These are phyloP conservation scores for Ensete ventricosum DNA, from an alignment of 176 grass and related monocot genomes.

Conservation along the genomic window DNA sequence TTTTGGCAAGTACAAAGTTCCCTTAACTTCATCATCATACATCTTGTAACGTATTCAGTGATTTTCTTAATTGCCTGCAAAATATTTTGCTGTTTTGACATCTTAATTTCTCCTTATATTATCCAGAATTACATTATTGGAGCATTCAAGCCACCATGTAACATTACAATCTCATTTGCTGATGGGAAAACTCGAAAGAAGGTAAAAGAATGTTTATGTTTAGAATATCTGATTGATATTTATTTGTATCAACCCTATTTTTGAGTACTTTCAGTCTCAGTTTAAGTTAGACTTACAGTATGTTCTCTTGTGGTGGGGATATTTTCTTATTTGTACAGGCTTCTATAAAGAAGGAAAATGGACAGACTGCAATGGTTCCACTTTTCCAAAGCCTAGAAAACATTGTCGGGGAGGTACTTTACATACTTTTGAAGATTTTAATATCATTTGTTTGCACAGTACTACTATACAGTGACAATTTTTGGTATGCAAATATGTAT, in stretches of 20 bases:
- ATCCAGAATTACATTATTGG: constrained; percentile 70
- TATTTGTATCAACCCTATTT: background rate
- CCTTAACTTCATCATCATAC: background rate
- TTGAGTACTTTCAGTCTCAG: background rate
- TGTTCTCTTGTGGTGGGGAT: background rate
- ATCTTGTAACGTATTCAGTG: background rate
- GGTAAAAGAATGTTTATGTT: constrained; percentile 15
- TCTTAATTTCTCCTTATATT: background rate
- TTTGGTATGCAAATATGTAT: background rate
- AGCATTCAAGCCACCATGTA: constrained; percentile 79
- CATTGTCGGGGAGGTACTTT: constrained; percentile 57
- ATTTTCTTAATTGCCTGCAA: background rate
- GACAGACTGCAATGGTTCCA: constrained; percentile 54
- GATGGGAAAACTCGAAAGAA: constrained; percentile 60
- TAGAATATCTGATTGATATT: background rate
- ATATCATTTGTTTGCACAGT: background rate
- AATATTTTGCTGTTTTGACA: background rate
- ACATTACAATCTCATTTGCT: constrained; percentile 54
- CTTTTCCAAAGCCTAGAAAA: constrained; percentile 73
- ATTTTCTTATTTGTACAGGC: constrained; percentile 28
- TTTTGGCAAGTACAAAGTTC: background rate
- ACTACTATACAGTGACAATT: background rate
- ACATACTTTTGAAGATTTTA: background rate
- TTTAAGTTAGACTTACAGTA: background rate
- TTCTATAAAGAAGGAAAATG: constrained; percentile 73